These are phyloP conservation scores for Suhomyces canberraensis DNA, from an alignment of 805 yeast genomes.

Conservation along the genomic window DNA sequence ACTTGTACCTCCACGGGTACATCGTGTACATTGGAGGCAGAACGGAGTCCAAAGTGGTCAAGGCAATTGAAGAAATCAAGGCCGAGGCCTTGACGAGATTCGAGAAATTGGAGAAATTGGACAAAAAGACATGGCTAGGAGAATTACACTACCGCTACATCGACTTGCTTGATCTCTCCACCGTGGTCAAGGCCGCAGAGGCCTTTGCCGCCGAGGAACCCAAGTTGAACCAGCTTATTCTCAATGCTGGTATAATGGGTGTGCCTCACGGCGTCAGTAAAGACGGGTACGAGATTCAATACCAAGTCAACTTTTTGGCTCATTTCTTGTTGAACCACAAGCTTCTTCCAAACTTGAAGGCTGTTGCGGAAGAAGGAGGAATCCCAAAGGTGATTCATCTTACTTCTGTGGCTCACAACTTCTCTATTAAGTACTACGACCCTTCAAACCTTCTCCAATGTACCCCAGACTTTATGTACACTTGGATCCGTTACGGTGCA, in stretches of 20 bases:
- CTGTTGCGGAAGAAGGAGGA: constrained; percentile 14
- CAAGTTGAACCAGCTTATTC: constrained; percentile 31
- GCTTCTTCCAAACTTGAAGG: constrained; percentile 25
- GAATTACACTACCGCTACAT: constrained; percentile 49
- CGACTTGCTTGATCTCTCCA: constrained; percentile 46
- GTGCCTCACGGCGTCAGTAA: constrained; percentile 33
- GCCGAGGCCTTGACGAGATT: constrained; percentile 28
- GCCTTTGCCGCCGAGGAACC: constrained; percentile 22
- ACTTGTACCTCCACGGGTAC: constrained; percentile 40
- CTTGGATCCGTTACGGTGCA: constrained; percentile 35
- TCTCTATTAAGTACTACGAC: constrained; percentile 19
- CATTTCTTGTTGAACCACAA: constrained; percentile 33
- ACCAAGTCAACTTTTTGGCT: constrained; percentile 37
- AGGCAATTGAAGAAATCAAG: constrained; percentile 33
- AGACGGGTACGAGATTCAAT: constrained; percentile 39
- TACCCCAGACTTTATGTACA: constrained; percentile 22
- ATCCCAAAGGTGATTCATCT: constrained; percentile 31
- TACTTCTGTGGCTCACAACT: constrained; percentile 33
- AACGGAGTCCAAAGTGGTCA: constrained; percentile 26
- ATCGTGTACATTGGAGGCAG: constrained; percentile 37
- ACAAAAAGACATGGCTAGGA: constrained; percentile 33
- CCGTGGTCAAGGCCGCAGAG: constrained; percentile 26
- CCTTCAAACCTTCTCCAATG: constrained; percentile 22
- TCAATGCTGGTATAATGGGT: constrained; percentile 43
- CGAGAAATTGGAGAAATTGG: no score